Percentiles rank a stretch among this genome's conserved stretches.
These are phyloP conservation scores for Takashimella tepidaria DNA, from an alignment of 1,284 basidiomycete species.

Conservation along the genomic window DNA sequence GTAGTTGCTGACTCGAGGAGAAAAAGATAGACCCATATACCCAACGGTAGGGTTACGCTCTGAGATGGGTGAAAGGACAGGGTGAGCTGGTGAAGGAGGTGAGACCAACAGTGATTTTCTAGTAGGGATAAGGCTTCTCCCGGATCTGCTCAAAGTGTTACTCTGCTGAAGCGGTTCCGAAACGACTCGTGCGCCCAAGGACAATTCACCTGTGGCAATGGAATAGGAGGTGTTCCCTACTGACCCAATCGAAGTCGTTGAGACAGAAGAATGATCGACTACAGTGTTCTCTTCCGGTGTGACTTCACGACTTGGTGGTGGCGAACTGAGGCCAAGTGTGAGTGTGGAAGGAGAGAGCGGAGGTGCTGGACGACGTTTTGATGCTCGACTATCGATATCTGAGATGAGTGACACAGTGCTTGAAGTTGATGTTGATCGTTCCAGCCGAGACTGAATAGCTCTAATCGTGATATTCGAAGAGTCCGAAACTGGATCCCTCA, in stretches of 20 bases:
- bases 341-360: slow-evolving; percentile 9
- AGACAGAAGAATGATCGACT: too few species aligned
- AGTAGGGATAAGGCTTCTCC: neutral
- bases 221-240: too few species aligned
- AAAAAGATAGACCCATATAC: too few species aligned
- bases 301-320: slow-evolving; percentile 20
- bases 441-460: neutral
- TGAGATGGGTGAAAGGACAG: neutral
- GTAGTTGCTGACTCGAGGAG: too few species aligned
- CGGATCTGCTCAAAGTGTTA: too few species aligned
- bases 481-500: too few species aligned
- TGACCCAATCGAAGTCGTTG: neutral
- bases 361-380: slow-evolving; percentile 14
- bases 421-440: slow-evolving; percentile 11
- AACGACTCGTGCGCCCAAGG: too few species aligned
- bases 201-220: too few species aligned
- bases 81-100: neutral
- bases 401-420: slow-evolving; percentile 17
- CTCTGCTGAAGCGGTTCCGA: too few species aligned
- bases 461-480: neutral
- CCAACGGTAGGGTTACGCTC: neutral
- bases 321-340: slow-evolving; percentile 20
- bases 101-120: too few species aligned
- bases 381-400: slow-evolving; percentile 15
- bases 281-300: slow-evolving; percentile 4